Percentiles rank a stretch among this genome's conserved stretches.
phyloP scores from a whole-genome alignment of 116 monocot genomes.

The Trichopus zeylanicus region DNA sequence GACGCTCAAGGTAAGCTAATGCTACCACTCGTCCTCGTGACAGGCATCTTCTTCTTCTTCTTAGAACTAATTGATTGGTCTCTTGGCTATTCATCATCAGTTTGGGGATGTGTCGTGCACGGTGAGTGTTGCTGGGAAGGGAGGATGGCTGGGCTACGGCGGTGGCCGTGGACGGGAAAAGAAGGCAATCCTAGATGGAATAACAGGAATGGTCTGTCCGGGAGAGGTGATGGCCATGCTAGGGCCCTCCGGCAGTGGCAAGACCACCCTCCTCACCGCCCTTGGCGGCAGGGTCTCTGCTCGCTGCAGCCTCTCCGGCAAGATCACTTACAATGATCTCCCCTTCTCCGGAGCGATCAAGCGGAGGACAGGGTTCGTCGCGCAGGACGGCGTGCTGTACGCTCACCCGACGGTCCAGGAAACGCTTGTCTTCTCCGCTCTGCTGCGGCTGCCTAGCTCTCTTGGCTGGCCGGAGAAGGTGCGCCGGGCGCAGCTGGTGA shows the following conservation, averaged over 20 bases:
- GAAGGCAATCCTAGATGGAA: not conserved
- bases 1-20: too few species aligned
- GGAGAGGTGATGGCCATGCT: not conserved
- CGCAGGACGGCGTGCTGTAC: not conserved
- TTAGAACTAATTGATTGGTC: too few species aligned
- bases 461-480: not conserved
- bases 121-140: too few species aligned
- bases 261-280: conserved; percentile 1
- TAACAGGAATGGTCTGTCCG: not conserved
- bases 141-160: too few species aligned
- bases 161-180: not conserved
- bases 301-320: not conserved
- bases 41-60: too few species aligned
- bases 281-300: not conserved
- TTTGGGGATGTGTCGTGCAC: too few species aligned
- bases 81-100: too few species aligned
- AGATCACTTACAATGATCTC: not conserved
- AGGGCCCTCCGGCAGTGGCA: conserved; percentile 1
- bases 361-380: not conserved
- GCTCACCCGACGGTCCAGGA: not conserved
- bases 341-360: not conserved
- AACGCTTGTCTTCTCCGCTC: not conserved
- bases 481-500: not conserved
- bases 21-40: too few species aligned
- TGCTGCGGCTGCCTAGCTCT: not conserved